A percentile compares a stretch with the other conserved stretches of the same genome.
Conservation (phyloP, 306 rosid genomes). For the Malus sylvestris region DNA sequence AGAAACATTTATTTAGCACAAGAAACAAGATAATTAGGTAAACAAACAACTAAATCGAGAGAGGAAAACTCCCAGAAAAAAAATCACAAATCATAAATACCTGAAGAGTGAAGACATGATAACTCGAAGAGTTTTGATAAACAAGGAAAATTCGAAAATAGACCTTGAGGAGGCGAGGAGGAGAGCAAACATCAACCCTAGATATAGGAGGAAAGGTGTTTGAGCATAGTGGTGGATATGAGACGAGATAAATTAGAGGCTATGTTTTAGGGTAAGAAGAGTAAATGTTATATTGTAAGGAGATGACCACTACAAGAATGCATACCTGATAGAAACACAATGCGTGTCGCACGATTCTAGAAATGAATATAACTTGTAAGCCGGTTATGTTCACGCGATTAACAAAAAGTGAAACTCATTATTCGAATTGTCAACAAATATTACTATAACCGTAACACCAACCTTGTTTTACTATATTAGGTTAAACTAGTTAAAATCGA, state of each 20-base stretch:
- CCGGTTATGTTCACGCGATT: background rate
- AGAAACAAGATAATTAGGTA: too few relatives aligned
- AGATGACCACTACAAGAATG: background rate
- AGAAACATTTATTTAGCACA: background rate
- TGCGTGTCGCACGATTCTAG: background rate
- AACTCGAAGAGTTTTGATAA: background rate
- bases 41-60: background rate
- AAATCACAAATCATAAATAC: background rate
- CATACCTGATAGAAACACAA: background rate
- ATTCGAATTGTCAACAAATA: background rate
- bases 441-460: background rate
- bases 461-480: too few relatives aligned
- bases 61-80: too few relatives aligned
- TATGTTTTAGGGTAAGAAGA: background rate
- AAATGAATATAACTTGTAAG: background rate
- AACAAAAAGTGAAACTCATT: too few relatives aligned
- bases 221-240: background rate
- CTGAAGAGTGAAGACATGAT: background rate
- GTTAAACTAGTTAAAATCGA: background rate
- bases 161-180: background rate
- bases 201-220: background rate
- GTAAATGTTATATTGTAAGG: background rate
- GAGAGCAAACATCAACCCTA: background rate
- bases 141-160: background rate
- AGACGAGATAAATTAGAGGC: background rate